Base-by-base conservation (phyloP, 495 filamentous ascomycete species). In the Xylaria palmicola region DNA sequence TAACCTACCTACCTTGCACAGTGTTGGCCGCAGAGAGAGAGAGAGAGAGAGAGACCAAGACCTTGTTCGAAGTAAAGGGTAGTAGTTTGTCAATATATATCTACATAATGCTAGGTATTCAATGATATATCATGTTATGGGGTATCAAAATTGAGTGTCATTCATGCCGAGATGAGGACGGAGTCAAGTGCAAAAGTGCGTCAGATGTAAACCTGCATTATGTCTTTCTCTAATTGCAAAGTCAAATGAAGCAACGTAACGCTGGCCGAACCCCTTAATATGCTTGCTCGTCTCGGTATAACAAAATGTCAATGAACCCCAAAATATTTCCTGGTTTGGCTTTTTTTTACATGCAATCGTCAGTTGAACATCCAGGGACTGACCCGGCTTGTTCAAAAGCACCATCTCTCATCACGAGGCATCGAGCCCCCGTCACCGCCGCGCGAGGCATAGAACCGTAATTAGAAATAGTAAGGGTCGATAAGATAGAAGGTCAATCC, bases 401-500 rank as follows among this genome's bases (percentile, higher is more conserved):
- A 40, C n/a, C 37, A 22, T 15, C 37, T 5, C 54, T 39, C 39
- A 48, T 29, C 48, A 34, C 49, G 49, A 63, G 66, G 59, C 68
- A 19, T 69, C 64, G 65, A 71, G 66, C 64, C 64, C 52, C 53
- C 20, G 26, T 52, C n/a, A 36, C 48, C 52, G 53, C 56, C 52
- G 37, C 53, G 59, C 40, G 57, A 45, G 49, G 43, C 63, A 64
- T 43, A 49, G 64, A 71, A 69, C 69, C 69, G 66, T 59, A 40
- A 71, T 71, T 71, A 71, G 60, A 64, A 69, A 57, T 27, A 63
- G 56, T 50, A 4, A 64, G 62, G 62, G 41, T 49, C 41, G 54
- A 37, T 52, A 65, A 55, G 43, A 29, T 44, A 57, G 40, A 52
- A 24, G n/a, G 60, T 36, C 47, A 62, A 64, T 65, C 58, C 60